Base-by-base conservation (phyloP, 2,329 filamentous ascomycete genomes). In the Arthroderma sp. region DNA sequence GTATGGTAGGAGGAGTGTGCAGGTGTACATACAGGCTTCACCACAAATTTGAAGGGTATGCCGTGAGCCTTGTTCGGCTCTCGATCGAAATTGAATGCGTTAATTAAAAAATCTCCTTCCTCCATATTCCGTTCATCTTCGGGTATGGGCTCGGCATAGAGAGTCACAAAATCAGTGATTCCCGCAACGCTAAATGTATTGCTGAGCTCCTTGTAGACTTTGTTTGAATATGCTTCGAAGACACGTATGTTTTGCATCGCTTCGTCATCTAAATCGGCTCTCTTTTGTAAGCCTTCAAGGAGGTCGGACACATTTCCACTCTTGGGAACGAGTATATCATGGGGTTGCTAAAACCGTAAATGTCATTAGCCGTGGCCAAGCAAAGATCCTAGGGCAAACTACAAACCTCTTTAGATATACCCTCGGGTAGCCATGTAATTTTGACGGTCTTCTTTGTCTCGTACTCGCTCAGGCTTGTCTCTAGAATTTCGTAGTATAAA, bases 401-500 rank as follows among this genome's bases (percentile, higher is more conserved):
- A 59, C 73, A 62, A 64, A 85, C 84, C 67, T 94, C 88, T 69
- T 95, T 96, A 7, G 79, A 79, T 50, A 96, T 82, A 37, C 91
- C 91, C 50, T 98, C 91, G 36, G 81, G 83, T 38, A 98, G 70
- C 78, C 83, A 89, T 1, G 73, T 84, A 40, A 98, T 67, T 61
- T 85, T 89, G 50, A 96, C 69, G 46, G 71, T 78, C 69, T 93
- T 95, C 70, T 94, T 91, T 46, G 85, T 91, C 58, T 98, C 91
- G 37, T 94, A 73, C 62, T 98, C 93, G 27, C 85, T 83, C 39
- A 98, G 67, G 56, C 86, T 94, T 71, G 95, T 94, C 50, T 98
- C 91, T 36, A 98, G 69, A 29, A 96, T 78, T 61, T 98, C 91
- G 58, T 88, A 98, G 62, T 81, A 96, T 43, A 98, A 71, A 1